Base-by-base conservation (phyloP, 805 yeast genomes). In the Saturnispora besseyi region DNA sequence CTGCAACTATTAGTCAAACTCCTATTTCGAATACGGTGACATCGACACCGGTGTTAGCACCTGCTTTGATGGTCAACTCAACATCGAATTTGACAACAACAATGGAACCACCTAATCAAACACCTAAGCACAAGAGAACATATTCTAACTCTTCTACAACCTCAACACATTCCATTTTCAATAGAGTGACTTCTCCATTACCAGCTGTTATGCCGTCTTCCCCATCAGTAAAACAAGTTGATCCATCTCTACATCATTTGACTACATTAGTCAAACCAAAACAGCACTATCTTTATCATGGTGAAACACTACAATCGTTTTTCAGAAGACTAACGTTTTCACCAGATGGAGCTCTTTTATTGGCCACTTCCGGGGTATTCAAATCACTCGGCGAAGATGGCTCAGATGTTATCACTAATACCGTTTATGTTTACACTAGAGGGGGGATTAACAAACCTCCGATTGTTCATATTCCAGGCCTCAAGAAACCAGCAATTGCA, bases 241-340 rank as follows among this genome's bases (percentile, higher is more conserved):
- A 45, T 2, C 21, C 41, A n/a, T 32, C 48, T 65, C 8, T 38
- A 24, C 32, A 48, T 24, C 31, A 28, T 21, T 24, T 13, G 28
- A 13, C 45, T 7, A 31, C 43, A 9, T 48, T 29, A 42, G 13
- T 57, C 22, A 51, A 55, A 11, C 64, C 56, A 54, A 73, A 69
- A 51, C 65, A 64, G n/a, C 64, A 73, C 4, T 70, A 70, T 60
- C 62, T 87, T 5, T 88, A 85, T 59, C 93, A 89, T 60, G 81
- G 89, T 53, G 99, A 91, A 59, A 81, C 95, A 0, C 73, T 91
- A 32, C 88, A 88, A 50, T 85, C 96, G 0, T 93, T 93, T 61
- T 93, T 93, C 70, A 73, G 99, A 53, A 70, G 98, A 53, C 72
- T 91, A 49, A 67, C 83, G 1, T 88, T 91, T 61, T 84, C 96